phyloP scores from a whole-genome alignment of 805 yeast species.

The Ogataea zsoltii region DNA sequence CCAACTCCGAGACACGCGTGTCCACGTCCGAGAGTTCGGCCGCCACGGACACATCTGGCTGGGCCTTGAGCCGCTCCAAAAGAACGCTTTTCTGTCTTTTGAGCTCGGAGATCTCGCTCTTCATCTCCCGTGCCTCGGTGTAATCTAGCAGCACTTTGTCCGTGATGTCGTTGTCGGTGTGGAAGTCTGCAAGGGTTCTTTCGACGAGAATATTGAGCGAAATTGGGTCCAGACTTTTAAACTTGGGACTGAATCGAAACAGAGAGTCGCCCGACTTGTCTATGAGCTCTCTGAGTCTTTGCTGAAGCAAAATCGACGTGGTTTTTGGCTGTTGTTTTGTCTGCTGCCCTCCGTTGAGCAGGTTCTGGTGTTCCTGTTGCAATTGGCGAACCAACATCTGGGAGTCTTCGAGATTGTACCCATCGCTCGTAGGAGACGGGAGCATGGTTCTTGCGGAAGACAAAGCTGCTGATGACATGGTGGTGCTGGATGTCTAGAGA shows the following conservation, averaged over 20 bases:
- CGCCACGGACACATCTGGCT: conserved; percentile 1
- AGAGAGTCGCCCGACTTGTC: conserved; percentile 9
- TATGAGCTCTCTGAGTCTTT: conserved; percentile 13
- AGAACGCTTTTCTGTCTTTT: conserved; percentile 8
- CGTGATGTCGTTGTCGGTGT: conserved; percentile 1
- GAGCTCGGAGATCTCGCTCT: conserved; percentile 8
- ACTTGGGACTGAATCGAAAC: conserved; percentile 14
- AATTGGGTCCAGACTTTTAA: conserved; percentile 11
- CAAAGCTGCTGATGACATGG: not conserved
- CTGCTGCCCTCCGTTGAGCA: not conserved
- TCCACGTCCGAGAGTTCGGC: conserved; percentile 11
- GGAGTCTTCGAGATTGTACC: conserved; percentile 12
- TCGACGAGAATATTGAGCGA: conserved; percentile 21
- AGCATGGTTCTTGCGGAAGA: not conserved
- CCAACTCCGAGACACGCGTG: conserved; percentile 5
- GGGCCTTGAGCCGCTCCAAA: conserved; percentile 1
- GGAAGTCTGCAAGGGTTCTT: conserved; percentile 20
- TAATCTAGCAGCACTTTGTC: conserved; percentile 12
- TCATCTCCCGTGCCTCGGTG: conserved; percentile 15
- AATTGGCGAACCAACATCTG: conserved; percentile 15
- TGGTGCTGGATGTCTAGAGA: not conserved
- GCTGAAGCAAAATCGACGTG: conserved; percentile 8
- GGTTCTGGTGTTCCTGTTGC: conserved; percentile 12
- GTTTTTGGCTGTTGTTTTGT: not conserved
- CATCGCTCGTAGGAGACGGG: not conserved